Conservation (phyloP, 345 rosid species). For the Bruguiera gymnorhiza region DNA sequence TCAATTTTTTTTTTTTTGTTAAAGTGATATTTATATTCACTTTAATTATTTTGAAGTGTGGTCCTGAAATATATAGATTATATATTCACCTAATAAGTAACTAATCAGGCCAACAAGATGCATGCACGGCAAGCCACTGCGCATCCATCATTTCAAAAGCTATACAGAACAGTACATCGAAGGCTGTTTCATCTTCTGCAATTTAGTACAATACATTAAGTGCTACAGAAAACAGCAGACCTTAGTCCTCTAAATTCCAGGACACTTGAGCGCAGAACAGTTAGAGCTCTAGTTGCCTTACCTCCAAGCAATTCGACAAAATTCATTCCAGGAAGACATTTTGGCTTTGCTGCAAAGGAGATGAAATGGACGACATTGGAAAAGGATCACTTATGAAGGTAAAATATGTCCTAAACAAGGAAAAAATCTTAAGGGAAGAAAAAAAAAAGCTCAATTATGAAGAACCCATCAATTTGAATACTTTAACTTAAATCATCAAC, state of each 20-base stretch:
- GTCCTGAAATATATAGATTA: no score
- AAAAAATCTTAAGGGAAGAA: neutral
- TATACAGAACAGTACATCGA: constrained; percentile 83
- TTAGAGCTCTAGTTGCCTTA: constrained; percentile 21
- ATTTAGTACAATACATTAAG: constrained; percentile 11
- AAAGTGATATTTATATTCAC: no score
- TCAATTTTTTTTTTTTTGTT: no score
- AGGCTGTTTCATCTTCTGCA: constrained; percentile 90
- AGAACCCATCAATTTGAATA: no score
- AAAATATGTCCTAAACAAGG: neutral
- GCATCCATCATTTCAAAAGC: constrained; percentile 99
- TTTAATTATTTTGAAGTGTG: no score
- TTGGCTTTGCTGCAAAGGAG: constrained; percentile 69
- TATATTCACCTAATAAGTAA: no score
- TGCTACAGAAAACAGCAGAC: neutral
- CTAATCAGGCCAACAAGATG: constrained; percentile 41
- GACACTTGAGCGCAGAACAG: neutral
- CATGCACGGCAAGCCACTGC: constrained; percentile 98
- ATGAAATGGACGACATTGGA: neutral
- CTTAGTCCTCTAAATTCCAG: neutral
- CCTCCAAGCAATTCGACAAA: constrained; percentile 87
- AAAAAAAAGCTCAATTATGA: no score
- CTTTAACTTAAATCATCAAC: no score
- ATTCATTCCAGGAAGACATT: constrained; percentile 64
- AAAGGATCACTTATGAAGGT: neutral